Percentiles rank a stretch among this genome's conserved stretches.
phyloP scores from a whole-genome alignment of 2,329 filamentous ascomycete species.

The Botrytis byssoidea region DNA sequence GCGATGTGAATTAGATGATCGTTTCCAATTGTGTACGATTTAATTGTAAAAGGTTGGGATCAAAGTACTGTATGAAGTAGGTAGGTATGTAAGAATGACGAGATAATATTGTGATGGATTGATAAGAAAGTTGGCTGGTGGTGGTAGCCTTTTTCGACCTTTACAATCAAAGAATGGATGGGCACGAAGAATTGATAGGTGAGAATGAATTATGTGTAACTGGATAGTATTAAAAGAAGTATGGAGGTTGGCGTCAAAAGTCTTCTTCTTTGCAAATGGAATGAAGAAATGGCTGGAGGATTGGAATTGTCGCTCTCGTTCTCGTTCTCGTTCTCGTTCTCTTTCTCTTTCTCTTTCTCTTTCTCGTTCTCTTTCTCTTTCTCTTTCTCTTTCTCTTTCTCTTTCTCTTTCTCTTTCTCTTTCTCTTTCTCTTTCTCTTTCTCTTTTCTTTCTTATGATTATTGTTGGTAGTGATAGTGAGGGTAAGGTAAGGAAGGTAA shows the following conservation, averaged over 20 bases:
- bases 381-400: too few relatives aligned
- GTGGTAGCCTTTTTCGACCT: background rate
- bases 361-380: too few relatives aligned
- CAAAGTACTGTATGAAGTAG: background rate
- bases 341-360: too few relatives aligned
- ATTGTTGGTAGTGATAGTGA: background rate
- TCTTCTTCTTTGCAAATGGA: background rate
- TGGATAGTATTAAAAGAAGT: background rate
- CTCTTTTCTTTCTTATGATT: background rate
- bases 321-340: background rate
- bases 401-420: too few relatives aligned
- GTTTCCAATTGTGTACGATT: background rate
- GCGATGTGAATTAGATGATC: background rate
- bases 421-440: background rate
- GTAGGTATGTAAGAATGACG: background rate
- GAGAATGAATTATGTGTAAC: background rate
- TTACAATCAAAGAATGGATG: background rate
- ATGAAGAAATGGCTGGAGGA: background rate
- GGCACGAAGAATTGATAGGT: background rate
- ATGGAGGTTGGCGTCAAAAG: background rate
- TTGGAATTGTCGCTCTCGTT: background rate
- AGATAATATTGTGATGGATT: constrained; percentile 6
- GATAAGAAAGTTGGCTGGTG: background rate
- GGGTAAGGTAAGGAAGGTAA: background rate
- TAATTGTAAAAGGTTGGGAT: background rate